Evolutionary conservation across 306 rosid species (phyloP), one percentile per base, ranked within the genome.

Genomic region (Alnus rubra): DNA sequence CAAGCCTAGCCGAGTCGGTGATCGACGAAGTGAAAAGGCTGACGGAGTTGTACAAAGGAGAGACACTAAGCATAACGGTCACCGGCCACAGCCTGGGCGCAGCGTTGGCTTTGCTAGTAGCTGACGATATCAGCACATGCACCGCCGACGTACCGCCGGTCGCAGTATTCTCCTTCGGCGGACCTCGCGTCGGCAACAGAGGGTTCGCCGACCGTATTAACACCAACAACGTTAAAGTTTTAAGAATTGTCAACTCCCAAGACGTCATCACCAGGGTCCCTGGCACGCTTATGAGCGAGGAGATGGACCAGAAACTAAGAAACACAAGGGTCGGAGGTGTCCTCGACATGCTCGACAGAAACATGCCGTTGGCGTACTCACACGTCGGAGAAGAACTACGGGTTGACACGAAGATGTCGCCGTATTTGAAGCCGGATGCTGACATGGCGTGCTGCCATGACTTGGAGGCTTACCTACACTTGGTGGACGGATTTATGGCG

Each of bases 51-150:
- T 96, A 96, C 84, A 84, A 82, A 51, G 99, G 92, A 0, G 99
- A 96, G 44, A 69, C 76, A 0, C 31, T 96, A 0, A 96, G 99
- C 86, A 91, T 96, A 3, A 91, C 96, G 0, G 94, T 96, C 4
- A 96, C 98, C 0, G 99, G 99, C 0, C 99, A 96, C 63, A 93
- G 98, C 77, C 92, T 96, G 0, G 99, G 99, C 0, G 99, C 98
- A 0, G 96, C 98, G 9, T 60, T 96, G 2, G 99, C 99, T 0
- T 76, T 96, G 2, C 70, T 96, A 1, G 98, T 93, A 0, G 99
- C 96, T 0, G 97, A 93, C 0, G 99, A 93, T 54, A 82, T 96
- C 0, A 87, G 90, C 80, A 81, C 82, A 0, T 85, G 94, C 1
- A 62, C 73, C 1, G 7, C 80, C 0, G 56, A 82, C 3, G 82